Evolutionary conservation across 768 basidiomycete genomes (phyloP).

Genomic region (Dioszegia hungarica): DNA sequence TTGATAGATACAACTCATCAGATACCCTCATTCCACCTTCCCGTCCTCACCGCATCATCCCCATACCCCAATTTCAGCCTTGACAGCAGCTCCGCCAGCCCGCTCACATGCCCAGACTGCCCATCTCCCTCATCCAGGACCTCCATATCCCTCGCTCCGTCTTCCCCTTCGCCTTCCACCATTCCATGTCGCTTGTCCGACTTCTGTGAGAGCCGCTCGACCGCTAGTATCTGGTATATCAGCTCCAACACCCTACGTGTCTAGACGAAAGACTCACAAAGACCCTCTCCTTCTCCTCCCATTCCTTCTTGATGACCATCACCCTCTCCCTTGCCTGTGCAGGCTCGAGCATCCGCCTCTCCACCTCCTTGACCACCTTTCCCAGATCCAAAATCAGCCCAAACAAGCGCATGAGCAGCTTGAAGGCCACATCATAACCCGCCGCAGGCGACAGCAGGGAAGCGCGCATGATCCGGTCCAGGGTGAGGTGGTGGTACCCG

Average conservation of each 20-base stretch:
- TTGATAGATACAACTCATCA: no score
- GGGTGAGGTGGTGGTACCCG: slow-evolving; percentile 29
- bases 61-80: slow-evolving; percentile 8
- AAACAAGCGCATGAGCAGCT: slow-evolving; percentile 32
- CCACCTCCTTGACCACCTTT: slow-evolving; percentile 30
- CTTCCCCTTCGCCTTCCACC: not conserved
- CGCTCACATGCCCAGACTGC: not conserved
- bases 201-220: slow-evolving; percentile 26
- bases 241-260: not conserved
- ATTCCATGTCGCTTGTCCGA: not conserved
- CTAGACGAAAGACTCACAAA: slow-evolving; percentile 25
- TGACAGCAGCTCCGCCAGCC: slow-evolving; percentile 22
- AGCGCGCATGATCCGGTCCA: slow-evolving; percentile 25
- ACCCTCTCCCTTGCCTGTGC: slow-evolving; percentile 19
- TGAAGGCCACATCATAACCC: slow-evolving; percentile 28
- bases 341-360: slow-evolving; percentile 11
- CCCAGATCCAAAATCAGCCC: slow-evolving; percentile 34
- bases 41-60: not conserved
- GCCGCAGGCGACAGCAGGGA: slow-evolving; percentile 19
- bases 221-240: slow-evolving; percentile 19
- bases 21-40: not conserved
- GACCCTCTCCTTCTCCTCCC: slow-evolving; percentile 29
- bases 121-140: slow-evolving; percentile 16
- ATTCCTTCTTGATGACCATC: slow-evolving; percentile 14
- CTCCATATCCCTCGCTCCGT: slow-evolving; percentile 19